phyloP scores from a whole-genome alignment of 2,329 filamentous ascomycete genomes.

The Colletotrichum costaricense region DNA sequence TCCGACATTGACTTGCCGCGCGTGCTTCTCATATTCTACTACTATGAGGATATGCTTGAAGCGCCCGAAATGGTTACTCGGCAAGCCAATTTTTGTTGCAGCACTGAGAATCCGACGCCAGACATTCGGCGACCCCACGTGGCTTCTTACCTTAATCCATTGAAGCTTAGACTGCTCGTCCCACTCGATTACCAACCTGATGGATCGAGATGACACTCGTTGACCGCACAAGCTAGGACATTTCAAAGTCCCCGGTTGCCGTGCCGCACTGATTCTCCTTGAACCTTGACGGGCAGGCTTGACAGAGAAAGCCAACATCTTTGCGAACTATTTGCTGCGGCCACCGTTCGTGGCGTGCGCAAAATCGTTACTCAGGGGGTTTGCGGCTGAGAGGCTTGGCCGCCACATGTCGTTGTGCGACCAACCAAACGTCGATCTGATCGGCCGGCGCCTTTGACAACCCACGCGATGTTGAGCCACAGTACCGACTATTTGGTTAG shows the following conservation, averaged over 20 bases:
- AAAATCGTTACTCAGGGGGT: background rate
- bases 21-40: background rate
- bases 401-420: background rate
- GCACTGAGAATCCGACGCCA: background rate
- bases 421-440: background rate
- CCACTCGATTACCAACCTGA: background rate
- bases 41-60: background rate
- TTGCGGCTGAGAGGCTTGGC: background rate
- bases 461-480: background rate
- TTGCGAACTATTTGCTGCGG: background rate
- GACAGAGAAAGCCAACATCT: background rate
- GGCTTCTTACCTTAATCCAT: background rate
- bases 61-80: background rate
- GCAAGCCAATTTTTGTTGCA: background rate
- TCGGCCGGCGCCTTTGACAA: background rate
- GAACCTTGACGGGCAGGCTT: background rate
- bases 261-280: background rate
- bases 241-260: background rate
- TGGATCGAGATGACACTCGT: background rate
- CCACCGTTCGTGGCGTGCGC: background rate
- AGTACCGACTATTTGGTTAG: background rate
- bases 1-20: background rate
- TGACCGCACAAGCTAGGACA: background rate
- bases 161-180: background rate
- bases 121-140: background rate